These are phyloP conservation scores for Trapa bicornis DNA, from an alignment of 345 rosid species.

Conservation along the genomic window DNA sequence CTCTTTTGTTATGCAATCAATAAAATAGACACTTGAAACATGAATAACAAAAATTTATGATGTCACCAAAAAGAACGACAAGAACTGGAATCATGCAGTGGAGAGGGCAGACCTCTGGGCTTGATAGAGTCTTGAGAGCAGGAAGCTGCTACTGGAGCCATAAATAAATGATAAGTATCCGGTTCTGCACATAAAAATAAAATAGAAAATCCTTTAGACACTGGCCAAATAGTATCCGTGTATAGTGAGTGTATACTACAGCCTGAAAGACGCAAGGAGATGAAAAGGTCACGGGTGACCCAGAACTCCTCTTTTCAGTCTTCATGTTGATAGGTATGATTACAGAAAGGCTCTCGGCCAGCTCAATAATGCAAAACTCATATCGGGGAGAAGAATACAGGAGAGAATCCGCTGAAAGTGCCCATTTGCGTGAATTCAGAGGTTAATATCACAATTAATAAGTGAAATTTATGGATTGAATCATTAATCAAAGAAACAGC, in stretches of 20 bases:
- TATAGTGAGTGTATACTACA: too few species aligned
- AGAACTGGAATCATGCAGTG: not conserved
- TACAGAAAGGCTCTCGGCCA: too few species aligned
- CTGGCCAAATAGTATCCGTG: too few species aligned
- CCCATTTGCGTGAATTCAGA: not conserved
- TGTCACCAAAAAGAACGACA: not conserved
- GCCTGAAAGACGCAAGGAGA: too few species aligned
- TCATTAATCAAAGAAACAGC: too few species aligned
- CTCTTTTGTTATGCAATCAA: not conserved
- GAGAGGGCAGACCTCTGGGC: slow-evolving; percentile 49
- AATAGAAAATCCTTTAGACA: too few species aligned
- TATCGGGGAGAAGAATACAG: not conserved
- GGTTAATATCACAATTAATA: not conserved
- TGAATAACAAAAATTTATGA: not conserved
- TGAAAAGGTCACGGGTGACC: not conserved
- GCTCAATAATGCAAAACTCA: not conserved
- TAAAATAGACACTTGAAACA: not conserved
- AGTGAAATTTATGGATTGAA: not conserved
- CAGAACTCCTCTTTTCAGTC: too few species aligned
- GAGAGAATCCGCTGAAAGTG: not conserved
- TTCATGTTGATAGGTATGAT: too few species aligned
- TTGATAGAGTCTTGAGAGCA: slow-evolving; percentile 41
- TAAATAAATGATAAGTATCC: slow-evolving; percentile 21
- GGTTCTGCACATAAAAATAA: slow-evolving; percentile 8
- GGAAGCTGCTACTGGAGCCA: slow-evolving; percentile 39